Base-by-base conservation (phyloP, 2,329 filamentous ascomycete genomes). In the Neofusicoccum kwambonambiense region DNA sequence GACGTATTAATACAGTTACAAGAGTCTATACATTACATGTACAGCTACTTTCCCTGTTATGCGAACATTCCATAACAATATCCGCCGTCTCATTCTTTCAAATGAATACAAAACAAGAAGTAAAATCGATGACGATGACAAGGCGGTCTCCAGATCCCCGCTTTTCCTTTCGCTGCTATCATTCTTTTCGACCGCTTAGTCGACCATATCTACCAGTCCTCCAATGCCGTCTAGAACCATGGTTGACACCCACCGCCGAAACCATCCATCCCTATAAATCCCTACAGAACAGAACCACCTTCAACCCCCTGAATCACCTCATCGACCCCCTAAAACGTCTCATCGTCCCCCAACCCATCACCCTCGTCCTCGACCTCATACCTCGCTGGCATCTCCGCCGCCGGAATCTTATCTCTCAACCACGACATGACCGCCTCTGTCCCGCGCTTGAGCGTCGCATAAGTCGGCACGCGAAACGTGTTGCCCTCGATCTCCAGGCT, bases 361-460 rank as follows among this genome's bases (percentile, higher is more conserved):
- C 12, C 42, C 56, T 17, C 49, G 58, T 49, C 67, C 17, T 27
- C 15, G 22, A 22, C 13, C 37, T 27, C 17, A 19, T 4, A n/a
- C 22, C 37, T 27, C 27, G 27, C 27, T 7, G 27, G 27, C 27
- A 22, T 4, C 56, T 35, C 41, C 19, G 42, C 54, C 79, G 45
- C 76, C 73, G n/a, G 70, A 41, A 96, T 89, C 64, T 90, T 85
- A 34, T 92, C 90, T 66, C 91, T 85, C 58, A 97, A 77, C 90
- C 92, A 97, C 57, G 88, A 83, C 69, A 97, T 79, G 0, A 92
- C 89, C 2, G 91, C 90, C 70, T 96, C 92, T 0, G 93, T 97
- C 0, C 94, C 94, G 67, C 92, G 90, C 66, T 94, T 90, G 54
- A 98, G 79, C 6, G 97, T 85, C 68, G 90, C 90, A 80, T 90